Evolutionary conservation across 164 flowering plant species (phyloP).

Genomic region (Amborella trichopoda): DNA sequence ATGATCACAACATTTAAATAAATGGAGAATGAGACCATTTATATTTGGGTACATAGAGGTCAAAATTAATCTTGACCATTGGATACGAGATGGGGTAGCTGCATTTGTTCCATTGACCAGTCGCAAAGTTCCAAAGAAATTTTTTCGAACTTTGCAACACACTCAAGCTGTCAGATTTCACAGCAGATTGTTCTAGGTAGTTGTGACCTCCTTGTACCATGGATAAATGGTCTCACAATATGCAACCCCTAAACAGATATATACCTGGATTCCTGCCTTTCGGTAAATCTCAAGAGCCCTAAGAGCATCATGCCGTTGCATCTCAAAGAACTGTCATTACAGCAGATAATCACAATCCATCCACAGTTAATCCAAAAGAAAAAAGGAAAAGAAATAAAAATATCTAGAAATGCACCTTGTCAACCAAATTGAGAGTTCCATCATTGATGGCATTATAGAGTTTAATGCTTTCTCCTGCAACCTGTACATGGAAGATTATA

Average conservation of each 20-base stretch:
- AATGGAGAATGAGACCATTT: no score
- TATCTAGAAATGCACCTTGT: slow-evolving; percentile 25
- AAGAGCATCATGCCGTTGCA: slow-evolving; percentile 39
- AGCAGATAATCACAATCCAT: neutral
- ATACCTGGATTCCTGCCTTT: slow-evolving; percentile 34
- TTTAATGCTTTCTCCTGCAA: slow-evolving; percentile 30
- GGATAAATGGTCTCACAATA: no score
- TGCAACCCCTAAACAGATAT: neutral
- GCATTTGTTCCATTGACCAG: no score
- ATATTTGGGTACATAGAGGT: no score
- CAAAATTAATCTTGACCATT: no score
- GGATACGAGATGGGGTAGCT: no score
- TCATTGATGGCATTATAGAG: slow-evolving; percentile 32
- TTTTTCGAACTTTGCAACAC: no score
- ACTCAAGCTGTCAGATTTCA: no score
- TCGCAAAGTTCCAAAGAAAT: no score
- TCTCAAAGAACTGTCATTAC: slow-evolving; percentile 41
- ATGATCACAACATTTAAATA: no score
- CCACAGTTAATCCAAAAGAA: neutral
- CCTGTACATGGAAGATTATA: slow-evolving; percentile 19
- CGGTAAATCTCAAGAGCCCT: slow-evolving; percentile 39
- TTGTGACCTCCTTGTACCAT: no score
- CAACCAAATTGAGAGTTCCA: slow-evolving; percentile 35
- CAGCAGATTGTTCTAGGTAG: no score
- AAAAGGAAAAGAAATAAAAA: neutral